Conservation (phyloP, 768 basidiomycete genomes). For the Leccinum uliginosum region DNA sequence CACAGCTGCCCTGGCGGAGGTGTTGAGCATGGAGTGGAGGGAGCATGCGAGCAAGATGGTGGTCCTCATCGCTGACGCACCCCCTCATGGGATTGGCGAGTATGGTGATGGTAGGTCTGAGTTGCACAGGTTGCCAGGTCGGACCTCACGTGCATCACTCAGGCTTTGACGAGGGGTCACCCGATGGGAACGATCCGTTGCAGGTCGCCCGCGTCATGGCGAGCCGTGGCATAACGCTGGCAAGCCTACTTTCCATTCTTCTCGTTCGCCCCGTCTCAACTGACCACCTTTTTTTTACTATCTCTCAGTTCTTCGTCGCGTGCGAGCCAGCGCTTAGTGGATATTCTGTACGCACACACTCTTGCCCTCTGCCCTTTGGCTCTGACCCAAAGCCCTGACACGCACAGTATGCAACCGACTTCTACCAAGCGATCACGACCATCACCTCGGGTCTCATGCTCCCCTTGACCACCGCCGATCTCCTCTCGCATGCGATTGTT, state of each 20-base stretch:
- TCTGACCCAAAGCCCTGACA: slow-evolving; percentile 14
- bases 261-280: neutral
- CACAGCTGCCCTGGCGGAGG: slow-evolving; percentile 87
- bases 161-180: slow-evolving; percentile 94
- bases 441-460: slow-evolving; percentile 97
- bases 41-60: slow-evolving; percentile 88
- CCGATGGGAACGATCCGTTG: slow-evolving; percentile 90
- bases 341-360: slow-evolving; percentile 60
- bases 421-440: slow-evolving; percentile 87
- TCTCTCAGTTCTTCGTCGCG: slow-evolving; percentile 89
- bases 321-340: slow-evolving; percentile 95
- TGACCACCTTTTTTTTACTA: slow-evolving; percentile 9
- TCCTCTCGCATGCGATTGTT: slow-evolving; percentile 93
- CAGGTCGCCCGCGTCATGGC: slow-evolving; percentile 89
- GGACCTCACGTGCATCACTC: slow-evolving; percentile 12
- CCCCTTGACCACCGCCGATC: slow-evolving; percentile 90
- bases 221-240: slow-evolving; percentile 82
- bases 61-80: slow-evolving; percentile 95
- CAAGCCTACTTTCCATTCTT: slow-evolving; percentile 35
- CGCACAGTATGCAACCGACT: slow-evolving; percentile 81
- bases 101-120: slow-evolving; percentile 80
- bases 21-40: slow-evolving; percentile 89
- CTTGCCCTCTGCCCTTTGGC: slow-evolving; percentile 15
- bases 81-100: slow-evolving; percentile 96
- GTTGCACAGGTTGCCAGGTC: neutral